These are phyloP conservation scores for Calycina herbarum DNA, from an alignment of 2,329 filamentous ascomycete species.

Conservation along the genomic window DNA sequence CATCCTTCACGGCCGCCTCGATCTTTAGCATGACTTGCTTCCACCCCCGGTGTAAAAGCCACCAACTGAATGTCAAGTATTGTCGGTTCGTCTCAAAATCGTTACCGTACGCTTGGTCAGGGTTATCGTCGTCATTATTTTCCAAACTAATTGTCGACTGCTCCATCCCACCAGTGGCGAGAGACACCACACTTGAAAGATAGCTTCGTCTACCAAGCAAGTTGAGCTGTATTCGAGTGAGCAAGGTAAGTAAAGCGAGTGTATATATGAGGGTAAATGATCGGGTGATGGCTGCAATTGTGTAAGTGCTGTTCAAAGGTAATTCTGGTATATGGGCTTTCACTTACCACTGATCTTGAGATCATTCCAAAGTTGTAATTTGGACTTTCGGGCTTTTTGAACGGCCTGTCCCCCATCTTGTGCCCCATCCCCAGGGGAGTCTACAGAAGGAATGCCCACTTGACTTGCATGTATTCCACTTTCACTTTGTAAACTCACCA, in stretches of 20 bases:
- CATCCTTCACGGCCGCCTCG: conserved; percentile 80
- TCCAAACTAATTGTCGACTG: conserved; percentile 81
- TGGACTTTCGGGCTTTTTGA: conserved; percentile 68
- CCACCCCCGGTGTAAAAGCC: conserved; percentile 91
- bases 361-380: conserved; percentile 95
- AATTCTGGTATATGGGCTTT: conserved; percentile 19
- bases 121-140: conserved; percentile 87
- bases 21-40: conserved; percentile 79
- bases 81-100: conserved; percentile 96
- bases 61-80: conserved; percentile 97
- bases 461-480: conserved; percentile 84
- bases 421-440: conserved; percentile 42
- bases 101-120: conserved; percentile 79
- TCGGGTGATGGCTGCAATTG: conserved; percentile 73
- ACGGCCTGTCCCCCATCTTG: conserved; percentile 44
- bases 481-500: conserved; percentile 74
- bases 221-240: conserved; percentile 95
- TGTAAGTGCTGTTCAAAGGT: conserved; percentile 18
- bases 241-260: conserved; percentile 80
- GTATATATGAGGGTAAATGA: conserved; percentile 92
- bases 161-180: conserved; percentile 73
- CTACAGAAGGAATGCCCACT: conserved; percentile 56
- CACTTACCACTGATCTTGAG: conserved; percentile 88
- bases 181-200: conserved; percentile 88
- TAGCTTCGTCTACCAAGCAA: conserved; percentile 94